A percentile compares a stretch with the other conserved stretches of the same genome.
Conservation (phyloP, 768 basidiomycete species). For the Suillus decipiens region DNA sequence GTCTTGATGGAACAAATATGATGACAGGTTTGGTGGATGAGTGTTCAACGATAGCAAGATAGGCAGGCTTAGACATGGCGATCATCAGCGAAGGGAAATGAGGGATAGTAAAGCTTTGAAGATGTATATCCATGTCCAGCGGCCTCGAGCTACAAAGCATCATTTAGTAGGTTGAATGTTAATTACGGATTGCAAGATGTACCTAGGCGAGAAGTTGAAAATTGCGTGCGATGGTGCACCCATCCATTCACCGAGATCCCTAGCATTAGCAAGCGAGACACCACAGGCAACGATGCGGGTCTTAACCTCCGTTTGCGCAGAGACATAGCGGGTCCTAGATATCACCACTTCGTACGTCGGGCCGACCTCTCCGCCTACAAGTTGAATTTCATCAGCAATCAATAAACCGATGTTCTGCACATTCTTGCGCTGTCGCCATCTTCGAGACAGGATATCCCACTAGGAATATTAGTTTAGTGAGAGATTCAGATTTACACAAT, state of each 20-base stretch:
- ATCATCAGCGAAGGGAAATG: constrained; percentile 99
- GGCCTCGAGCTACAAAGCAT: constrained; percentile 75
- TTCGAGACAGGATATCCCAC: constrained; percentile 94
- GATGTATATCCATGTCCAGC: constrained; percentile 93
- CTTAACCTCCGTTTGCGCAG: constrained; percentile 89
- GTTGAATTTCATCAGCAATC: constrained; percentile 94
- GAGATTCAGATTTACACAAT: background rate
- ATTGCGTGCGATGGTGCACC: constrained; percentile 91
- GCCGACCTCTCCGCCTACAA: constrained; percentile 92
- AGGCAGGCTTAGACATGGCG: constrained; percentile 97
- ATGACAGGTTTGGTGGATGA: constrained; percentile 86
- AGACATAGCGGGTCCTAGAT: constrained; percentile 95
- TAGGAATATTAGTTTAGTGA: constrained; percentile 31
- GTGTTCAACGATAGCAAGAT: constrained; percentile 88
- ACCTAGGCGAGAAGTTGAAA: constrained; percentile 97
- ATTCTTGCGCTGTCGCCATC: constrained; percentile 97
- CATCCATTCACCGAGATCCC: constrained; percentile 97
- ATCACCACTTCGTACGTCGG: constrained; percentile 96
- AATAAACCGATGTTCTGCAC: constrained; percentile 91
- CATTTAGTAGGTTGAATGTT: background rate
- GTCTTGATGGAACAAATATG: constrained; percentile 88
- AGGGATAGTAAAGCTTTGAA: constrained; percentile 95
- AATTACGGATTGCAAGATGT: constrained; percentile 17
- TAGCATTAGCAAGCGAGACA: constrained; percentile 93
- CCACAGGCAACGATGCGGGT: constrained; percentile 95